Percentiles rank a stretch among this genome's conserved stretches.
Evolutionary conservation across 768 basidiomycete genomes (phyloP).

Genomic region (Suillus bovinus): DNA sequence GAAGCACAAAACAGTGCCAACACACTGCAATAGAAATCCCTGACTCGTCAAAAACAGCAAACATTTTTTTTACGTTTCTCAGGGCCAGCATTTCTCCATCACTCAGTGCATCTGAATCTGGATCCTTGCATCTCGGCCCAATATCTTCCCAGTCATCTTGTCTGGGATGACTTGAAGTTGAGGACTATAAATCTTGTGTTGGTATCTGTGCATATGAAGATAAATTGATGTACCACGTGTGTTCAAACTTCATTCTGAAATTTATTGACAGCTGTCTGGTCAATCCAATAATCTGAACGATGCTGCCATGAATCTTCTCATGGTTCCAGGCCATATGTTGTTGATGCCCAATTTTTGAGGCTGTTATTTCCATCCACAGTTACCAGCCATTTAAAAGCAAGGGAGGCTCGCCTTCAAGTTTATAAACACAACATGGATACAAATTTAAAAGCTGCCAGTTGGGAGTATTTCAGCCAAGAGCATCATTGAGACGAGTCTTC

Average conservation of each 20-base stretch:
- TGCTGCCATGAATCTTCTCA: background rate
- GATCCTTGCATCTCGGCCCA: background rate
- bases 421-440: too few species aligned
- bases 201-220: too few species aligned
- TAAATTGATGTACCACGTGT: background rate
- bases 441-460: too few species aligned
- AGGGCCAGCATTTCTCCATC: slow-evolving; percentile 7
- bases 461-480: too few species aligned
- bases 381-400: too few species aligned
- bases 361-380: slow-evolving; percentile 4
- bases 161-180: background rate
- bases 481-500: too few species aligned
- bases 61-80: background rate
- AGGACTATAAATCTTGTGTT: too few species aligned
- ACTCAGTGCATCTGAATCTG: background rate
- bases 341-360: background rate
- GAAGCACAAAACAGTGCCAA: too few species aligned
- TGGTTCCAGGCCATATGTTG: background rate
- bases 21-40: too few species aligned
- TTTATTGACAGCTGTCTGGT: background rate
- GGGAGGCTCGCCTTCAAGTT: too few species aligned
- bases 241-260: slow-evolving; percentile 2
- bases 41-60: too few species aligned
- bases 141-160: background rate
- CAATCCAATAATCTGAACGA: background rate